A percentile compares a stretch with the other conserved stretches of the same genome.
Conservation (phyloP, 768 basidiomycete genomes). For the Dentipellis fragilis region DNA sequence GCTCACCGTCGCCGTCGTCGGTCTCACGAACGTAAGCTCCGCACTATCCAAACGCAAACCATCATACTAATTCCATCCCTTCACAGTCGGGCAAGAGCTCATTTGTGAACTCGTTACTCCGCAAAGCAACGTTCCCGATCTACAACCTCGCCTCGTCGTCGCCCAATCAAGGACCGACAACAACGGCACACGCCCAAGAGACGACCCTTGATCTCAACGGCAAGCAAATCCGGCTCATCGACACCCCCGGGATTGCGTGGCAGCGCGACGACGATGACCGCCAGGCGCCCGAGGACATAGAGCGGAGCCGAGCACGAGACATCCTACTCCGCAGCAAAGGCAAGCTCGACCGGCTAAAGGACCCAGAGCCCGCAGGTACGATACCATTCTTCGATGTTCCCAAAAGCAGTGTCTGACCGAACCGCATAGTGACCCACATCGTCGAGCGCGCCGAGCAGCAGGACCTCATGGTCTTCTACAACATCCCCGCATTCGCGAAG, state of each 20-base stretch:
- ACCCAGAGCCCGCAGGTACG: conserved; percentile 62
- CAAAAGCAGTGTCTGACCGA: background rate
- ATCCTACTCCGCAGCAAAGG: conserved; percentile 74
- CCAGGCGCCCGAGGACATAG: conserved; percentile 28
- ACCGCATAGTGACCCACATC: conserved; percentile 49
- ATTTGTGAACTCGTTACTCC: conserved; percentile 69
- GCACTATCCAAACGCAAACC: background rate
- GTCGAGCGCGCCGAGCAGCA: conserved; percentile 58
- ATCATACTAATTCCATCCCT: conserved; percentile 1
- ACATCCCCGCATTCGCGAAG: conserved; percentile 64
- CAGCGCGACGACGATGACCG: conserved; percentile 20
- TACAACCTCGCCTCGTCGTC: conserved; percentile 40
- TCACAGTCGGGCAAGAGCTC: conserved; percentile 77
- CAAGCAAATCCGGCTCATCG: conserved; percentile 55
- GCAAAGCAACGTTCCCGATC: conserved; percentile 39
- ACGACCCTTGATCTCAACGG: conserved; percentile 39
- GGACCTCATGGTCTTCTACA: conserved; percentile 87
- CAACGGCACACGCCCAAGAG: conserved; percentile 60
- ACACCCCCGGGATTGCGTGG: conserved; percentile 82
- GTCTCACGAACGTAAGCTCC: conserved; percentile 65
- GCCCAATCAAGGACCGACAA: conserved; percentile 51
- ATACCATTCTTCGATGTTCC: conserved; percentile 2
- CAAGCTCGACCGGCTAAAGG: conserved; percentile 77
- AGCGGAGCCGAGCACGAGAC: conserved; percentile 45
- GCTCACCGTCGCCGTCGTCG: conserved; percentile 68